phyloP scores from a whole-genome alignment of 805 yeast genomes.

The Metschnikowia cerradonensis region DNA sequence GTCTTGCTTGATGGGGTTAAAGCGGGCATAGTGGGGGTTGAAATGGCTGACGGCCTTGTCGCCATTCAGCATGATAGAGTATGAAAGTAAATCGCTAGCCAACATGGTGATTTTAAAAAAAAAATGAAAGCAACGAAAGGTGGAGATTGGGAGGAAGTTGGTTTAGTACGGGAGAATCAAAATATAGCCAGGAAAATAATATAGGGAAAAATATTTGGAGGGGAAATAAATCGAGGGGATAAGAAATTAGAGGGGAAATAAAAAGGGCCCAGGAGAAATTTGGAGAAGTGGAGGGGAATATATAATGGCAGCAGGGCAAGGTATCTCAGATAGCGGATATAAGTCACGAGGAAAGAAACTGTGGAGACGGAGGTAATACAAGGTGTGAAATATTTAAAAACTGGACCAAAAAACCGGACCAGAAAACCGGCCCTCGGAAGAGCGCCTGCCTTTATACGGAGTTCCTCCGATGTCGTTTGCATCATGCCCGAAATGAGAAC shows the following conservation, averaged over 20 bases:
- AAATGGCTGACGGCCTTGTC: constrained; percentile 17
- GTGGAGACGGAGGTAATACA: neutral
- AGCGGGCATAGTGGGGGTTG: constrained; percentile 16
- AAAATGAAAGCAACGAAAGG: too few species aligned
- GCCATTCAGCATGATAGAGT: constrained; percentile 36
- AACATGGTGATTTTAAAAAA: neutral
- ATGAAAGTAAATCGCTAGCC: constrained; percentile 32
- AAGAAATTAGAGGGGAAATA: too few species aligned
- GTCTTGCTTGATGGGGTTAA: constrained; percentile 4
- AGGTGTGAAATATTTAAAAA: neutral
- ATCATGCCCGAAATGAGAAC: constrained; percentile 13
- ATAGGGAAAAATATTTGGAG: too few species aligned
- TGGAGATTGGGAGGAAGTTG: too few species aligned
- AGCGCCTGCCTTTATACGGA: constrained; percentile 11
- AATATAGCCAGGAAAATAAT: too few species aligned
- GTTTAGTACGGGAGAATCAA: too few species aligned
- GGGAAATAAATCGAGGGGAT: too few species aligned
- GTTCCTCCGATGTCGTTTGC: constrained; percentile 16
- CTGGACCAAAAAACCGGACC: neutral
- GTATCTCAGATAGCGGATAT: too few species aligned
- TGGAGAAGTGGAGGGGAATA: too few species aligned
- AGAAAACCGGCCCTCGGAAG: neutral
- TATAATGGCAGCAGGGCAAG: too few species aligned
- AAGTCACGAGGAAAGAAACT: neutral
- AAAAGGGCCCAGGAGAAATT: too few species aligned